phyloP scores from a whole-genome alignment of 768 basidiomycete species.

The Mrakia hoshinonis region DNA sequence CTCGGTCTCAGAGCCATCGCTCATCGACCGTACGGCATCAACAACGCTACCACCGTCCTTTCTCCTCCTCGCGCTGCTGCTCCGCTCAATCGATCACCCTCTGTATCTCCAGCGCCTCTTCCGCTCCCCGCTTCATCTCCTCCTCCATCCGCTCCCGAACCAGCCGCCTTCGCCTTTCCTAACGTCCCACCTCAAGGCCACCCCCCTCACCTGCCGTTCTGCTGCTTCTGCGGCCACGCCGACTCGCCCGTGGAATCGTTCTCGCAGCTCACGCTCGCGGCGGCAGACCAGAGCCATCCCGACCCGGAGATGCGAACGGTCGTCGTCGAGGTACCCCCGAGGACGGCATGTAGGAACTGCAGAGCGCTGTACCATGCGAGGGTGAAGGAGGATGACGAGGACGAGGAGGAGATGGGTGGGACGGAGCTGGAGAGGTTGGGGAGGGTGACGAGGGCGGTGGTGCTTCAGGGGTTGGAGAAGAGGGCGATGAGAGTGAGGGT shows the following conservation, averaged over 20 bases:
- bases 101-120: too few relatives aligned
- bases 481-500: too few relatives aligned
- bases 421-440: neutral
- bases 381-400: neutral
- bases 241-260: neutral
- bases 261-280: neutral
- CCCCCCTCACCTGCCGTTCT: neutral
- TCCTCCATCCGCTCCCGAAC: neutral
- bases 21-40: too few relatives aligned
- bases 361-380: neutral
- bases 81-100: too few relatives aligned
- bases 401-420: neutral
- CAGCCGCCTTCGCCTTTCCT: neutral
- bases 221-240: neutral
- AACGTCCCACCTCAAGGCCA: neutral
- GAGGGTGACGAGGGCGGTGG: neutral
- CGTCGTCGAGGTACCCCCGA: neutral
- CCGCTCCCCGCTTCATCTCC: too few relatives aligned
- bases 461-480: neutral
- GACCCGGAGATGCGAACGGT: neutral
- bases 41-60: neutral
- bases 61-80: neutral
- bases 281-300: too few relatives aligned
- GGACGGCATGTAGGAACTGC: neutral
- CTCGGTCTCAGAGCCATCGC: too few relatives aligned